These are phyloP conservation scores for Cercophora samala DNA, from an alignment of 495 filamentous ascomycete species.

Conservation along the genomic window DNA sequence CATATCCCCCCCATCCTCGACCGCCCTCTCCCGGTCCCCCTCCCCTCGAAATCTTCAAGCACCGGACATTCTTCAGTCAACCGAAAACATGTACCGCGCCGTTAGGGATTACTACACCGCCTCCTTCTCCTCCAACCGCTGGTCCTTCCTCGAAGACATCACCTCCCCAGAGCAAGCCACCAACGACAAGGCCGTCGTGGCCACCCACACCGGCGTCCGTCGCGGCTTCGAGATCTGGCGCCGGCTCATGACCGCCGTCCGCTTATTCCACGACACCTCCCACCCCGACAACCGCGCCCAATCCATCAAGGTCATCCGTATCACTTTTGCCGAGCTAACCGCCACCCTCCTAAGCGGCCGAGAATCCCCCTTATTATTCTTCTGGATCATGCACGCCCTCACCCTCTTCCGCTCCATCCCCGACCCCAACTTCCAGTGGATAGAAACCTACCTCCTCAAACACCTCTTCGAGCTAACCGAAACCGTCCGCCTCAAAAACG, in stretches of 20 bases:
- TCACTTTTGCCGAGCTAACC: slow-evolving; percentile 18
- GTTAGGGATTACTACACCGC: slow-evolving; percentile 17
- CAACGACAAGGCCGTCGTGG: not conserved
- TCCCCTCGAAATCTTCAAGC: not conserved
- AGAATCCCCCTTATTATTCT: slow-evolving; percentile 12
- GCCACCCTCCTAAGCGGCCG: not conserved
- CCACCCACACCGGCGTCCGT: not conserved
- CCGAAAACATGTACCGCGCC: slow-evolving; percentile 15
- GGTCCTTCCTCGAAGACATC: slow-evolving; percentile 11
- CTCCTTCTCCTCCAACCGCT: slow-evolving; percentile 10
- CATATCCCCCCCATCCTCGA: not conserved
- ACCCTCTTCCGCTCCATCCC: slow-evolving; percentile 11
- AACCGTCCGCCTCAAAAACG: not conserved
- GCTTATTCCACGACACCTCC: slow-evolving; percentile 8
- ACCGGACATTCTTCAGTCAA: slow-evolving; percentile 8
- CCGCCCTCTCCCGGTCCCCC: not conserved
- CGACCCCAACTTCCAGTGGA: not conserved
- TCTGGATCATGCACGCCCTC: slow-evolving; percentile 13
- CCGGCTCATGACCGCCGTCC: slow-evolving; percentile 16
- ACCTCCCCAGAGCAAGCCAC: not conserved
- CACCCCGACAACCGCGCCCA: not conserved
- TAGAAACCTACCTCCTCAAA: slow-evolving; percentile 5
- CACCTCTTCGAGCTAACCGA: slow-evolving; percentile 10
- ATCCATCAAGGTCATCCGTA: slow-evolving; percentile 15
- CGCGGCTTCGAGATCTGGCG: slow-evolving; percentile 11